Evolutionary conservation across 2,329 filamentous ascomycete species (phyloP).

Genomic region (Aspergillus melleus): DNA sequence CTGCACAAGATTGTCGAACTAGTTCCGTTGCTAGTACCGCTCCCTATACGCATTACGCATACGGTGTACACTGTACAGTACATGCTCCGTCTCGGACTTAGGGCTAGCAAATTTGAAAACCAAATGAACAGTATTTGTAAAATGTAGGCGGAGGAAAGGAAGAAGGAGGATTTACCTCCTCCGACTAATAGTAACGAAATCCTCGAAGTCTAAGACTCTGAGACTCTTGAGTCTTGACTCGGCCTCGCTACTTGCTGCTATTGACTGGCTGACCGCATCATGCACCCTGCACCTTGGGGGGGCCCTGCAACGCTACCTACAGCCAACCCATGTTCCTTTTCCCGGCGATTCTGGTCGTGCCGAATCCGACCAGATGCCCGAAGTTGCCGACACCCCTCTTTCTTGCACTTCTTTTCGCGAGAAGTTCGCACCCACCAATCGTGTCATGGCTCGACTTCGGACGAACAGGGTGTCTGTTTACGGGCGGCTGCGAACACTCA

Average conservation of each 20-base stretch:
- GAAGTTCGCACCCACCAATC: too few relatives aligned
- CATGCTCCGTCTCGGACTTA: background rate
- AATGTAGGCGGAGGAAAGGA: background rate
- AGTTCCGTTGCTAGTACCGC: background rate
- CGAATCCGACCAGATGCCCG: background rate
- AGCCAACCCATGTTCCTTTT: too few relatives aligned
- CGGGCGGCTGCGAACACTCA: background rate
- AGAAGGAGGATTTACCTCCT: background rate
- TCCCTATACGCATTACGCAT: background rate
- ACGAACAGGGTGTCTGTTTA: background rate
- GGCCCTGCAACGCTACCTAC: too few relatives aligned
- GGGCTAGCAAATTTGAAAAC: background rate
- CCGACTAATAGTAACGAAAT: too few relatives aligned
- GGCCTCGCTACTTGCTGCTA: too few relatives aligned
- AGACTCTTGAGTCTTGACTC: too few relatives aligned
- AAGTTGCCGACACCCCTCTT: background rate
- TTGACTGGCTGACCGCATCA: too few relatives aligned
- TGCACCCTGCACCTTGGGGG: too few relatives aligned
- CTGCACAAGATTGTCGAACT: background rate
- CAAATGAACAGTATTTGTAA: background rate
- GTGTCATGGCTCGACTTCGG: background rate
- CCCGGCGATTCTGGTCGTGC: background rate
- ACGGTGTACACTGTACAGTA: background rate
- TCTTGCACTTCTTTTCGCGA: background rate
- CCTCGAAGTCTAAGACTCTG: too few relatives aligned